Evolutionary conservation across 768 basidiomycete species (phyloP).

Genomic region (Phaffia australis): DNA sequence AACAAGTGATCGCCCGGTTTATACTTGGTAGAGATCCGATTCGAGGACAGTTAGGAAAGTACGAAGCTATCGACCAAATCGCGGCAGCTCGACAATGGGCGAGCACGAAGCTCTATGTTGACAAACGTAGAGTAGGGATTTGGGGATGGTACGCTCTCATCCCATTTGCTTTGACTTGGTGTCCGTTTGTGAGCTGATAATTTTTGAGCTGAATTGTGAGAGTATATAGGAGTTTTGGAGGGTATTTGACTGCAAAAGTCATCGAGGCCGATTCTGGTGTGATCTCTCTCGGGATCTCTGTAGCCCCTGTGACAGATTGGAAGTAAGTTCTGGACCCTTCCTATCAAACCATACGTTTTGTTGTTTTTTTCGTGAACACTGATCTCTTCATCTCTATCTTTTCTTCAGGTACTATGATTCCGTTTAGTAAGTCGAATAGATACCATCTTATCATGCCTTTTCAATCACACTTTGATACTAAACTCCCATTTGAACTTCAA

Average conservation of each 20-base stretch:
- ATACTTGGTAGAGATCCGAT: slow-evolving; percentile 57
- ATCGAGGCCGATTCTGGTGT: slow-evolving; percentile 81
- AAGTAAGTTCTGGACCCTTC: slow-evolving; percentile 45
- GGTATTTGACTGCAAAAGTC: slow-evolving; percentile 89
- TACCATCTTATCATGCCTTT: background rate
- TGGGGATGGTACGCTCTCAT: slow-evolving; percentile 65
- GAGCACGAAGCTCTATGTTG: slow-evolving; percentile 66
- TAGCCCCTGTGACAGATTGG: slow-evolving; percentile 90
- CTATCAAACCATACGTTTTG: too few species aligned
- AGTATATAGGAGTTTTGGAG: slow-evolving; percentile 71
- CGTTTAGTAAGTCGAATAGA: slow-evolving; percentile 47
- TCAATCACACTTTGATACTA: background rate
- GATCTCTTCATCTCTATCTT: background rate
- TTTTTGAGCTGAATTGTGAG: background rate
- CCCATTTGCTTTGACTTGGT: too few species aligned
- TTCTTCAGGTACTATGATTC: slow-evolving; percentile 49
- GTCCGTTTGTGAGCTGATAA: too few species aligned
- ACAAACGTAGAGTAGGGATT: slow-evolving; percentile 75
- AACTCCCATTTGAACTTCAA: background rate
- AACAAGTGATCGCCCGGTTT: too few species aligned
- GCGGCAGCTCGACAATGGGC: slow-evolving; percentile 81
- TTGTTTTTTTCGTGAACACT: slow-evolving; percentile 7
- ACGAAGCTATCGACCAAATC: slow-evolving; percentile 81
- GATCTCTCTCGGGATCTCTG: slow-evolving; percentile 79
- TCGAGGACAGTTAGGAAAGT: slow-evolving; percentile 76